Percentiles rank a stretch among this genome's conserved stretches.
Evolutionary conservation across 306 rosid species (phyloP).

Genomic region (Lathyrus sativus): DNA sequence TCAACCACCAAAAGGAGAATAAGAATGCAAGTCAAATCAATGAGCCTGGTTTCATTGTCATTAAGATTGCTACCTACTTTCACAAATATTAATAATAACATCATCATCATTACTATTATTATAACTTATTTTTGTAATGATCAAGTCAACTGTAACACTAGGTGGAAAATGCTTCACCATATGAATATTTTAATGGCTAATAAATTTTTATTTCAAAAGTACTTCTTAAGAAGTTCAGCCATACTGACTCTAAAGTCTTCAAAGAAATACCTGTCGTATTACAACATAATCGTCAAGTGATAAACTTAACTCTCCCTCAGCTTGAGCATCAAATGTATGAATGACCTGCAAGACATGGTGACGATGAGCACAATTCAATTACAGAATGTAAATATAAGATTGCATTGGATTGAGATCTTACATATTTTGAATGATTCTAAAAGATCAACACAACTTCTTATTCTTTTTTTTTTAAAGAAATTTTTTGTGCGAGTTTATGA

Average conservation of each 20-base stretch:
- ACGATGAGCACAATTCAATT: conserved; percentile 27
- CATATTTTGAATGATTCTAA: conserved; percentile 21
- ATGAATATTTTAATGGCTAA: conserved; percentile 7
- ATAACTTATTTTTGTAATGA: neutral
- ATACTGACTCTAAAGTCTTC: neutral
- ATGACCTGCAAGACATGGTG: conserved; percentile 57
- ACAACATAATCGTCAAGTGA: conserved; percentile 76
- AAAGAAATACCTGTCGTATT: conserved; percentile 73
- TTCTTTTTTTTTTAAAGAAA: neutral
- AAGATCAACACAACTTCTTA: neutral
- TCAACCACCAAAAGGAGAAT: conserved; percentile 1
- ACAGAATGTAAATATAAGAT: neutral
- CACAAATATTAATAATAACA: neutral
- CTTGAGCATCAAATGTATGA: conserved; percentile 91
- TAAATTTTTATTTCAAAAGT: neutral
- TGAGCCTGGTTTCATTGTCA: conserved; percentile 19
- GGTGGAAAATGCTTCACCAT: conserved; percentile 4
- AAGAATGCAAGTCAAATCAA: conserved; percentile 13
- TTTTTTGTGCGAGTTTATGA: neutral
- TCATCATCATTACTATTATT: neutral
- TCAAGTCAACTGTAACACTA: conserved; percentile 14
- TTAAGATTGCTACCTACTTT: neutral
- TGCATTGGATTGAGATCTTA: conserved; percentile 5
- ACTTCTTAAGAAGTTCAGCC: neutral
- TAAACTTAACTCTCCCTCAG: conserved; percentile 79